Percentiles rank a stretch among this genome's conserved stretches.
Evolutionary conservation across 2,329 filamentous ascomycete genomes (phyloP).

Genomic region (Rutstroemia sp.): DNA sequence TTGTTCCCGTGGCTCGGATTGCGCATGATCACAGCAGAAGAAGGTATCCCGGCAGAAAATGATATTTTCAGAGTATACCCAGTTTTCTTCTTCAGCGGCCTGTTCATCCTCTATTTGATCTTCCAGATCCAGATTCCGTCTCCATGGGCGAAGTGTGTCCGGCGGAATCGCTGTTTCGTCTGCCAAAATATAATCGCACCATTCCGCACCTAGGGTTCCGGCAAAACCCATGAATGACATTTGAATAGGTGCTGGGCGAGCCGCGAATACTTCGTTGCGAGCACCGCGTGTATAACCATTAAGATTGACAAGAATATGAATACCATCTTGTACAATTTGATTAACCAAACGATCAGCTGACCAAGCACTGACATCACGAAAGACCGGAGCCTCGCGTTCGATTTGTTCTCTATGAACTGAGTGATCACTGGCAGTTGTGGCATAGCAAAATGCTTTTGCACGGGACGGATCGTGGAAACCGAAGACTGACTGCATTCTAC

Average conservation of each 20-base stretch:
- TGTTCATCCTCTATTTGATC: slow-evolving; percentile 64
- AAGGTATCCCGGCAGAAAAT: slow-evolving; percentile 93
- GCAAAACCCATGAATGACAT: slow-evolving; percentile 99
- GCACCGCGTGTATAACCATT: slow-evolving; percentile 96
- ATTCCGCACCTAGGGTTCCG: slow-evolving; percentile 89
- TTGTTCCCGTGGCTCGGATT: slow-evolving; percentile 73
- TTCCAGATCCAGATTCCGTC: slow-evolving; percentile 65
- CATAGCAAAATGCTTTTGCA: slow-evolving; percentile 88
- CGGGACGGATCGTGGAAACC: slow-evolving; percentile 71
- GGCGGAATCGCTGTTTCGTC: slow-evolving; percentile 81
- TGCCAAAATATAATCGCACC: slow-evolving; percentile 95
- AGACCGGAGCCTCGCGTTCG: slow-evolving; percentile 83
- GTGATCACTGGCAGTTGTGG: slow-evolving; percentile 84
- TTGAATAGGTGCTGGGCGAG: slow-evolving; percentile 86
- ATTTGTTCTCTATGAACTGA: slow-evolving; percentile 89
- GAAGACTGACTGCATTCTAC: slow-evolving; percentile 93
- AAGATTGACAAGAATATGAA: slow-evolving; percentile 94
- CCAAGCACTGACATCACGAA: slow-evolving; percentile 84
- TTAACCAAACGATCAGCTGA: slow-evolving; percentile 73
- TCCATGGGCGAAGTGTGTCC: slow-evolving; percentile 71
- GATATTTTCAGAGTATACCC: slow-evolving; percentile 96
- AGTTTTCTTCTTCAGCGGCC: slow-evolving; percentile 55
- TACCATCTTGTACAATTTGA: slow-evolving; percentile 79
- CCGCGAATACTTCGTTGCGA: slow-evolving; percentile 95
- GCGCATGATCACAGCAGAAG: slow-evolving; percentile 92